Conservation (phyloP, 768 basidiomycete genomes). For the Leccinum barrowsii region DNA sequence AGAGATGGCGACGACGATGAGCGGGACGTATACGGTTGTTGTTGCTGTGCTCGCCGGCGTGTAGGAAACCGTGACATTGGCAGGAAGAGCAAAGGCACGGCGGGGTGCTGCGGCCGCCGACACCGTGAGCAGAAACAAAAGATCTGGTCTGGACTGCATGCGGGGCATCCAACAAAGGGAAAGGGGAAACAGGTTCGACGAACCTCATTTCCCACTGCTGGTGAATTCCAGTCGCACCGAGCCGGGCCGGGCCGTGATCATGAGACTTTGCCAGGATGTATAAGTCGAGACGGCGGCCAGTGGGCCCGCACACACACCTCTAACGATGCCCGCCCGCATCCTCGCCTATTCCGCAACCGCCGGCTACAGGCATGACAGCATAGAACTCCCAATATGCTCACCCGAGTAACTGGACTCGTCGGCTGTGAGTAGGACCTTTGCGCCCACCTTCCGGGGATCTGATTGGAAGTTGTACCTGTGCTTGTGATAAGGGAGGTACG, state of each 20-base stretch:
- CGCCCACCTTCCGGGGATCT: slow-evolving; percentile 63
- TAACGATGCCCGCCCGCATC: slow-evolving; percentile 35
- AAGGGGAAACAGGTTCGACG: not conserved
- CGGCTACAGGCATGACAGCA: slow-evolving; percentile 70
- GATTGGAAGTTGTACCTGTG: slow-evolving; percentile 68
- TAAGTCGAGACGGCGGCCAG: not conserved
- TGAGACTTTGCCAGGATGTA: not conserved
- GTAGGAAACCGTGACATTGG: not conserved
- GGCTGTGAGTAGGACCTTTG: slow-evolving; percentile 58
- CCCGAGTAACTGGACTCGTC: slow-evolving; percentile 63
- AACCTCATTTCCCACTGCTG: not conserved
- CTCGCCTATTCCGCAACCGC: slow-evolving; percentile 61
- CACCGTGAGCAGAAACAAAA: not conserved
- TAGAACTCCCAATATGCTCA: slow-evolving; percentile 46
- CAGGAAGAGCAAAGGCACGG: slow-evolving; percentile 14
- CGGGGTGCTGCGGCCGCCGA: not conserved
- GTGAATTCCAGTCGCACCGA: slow-evolving; percentile 17
- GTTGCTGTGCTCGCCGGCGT: not conserved
- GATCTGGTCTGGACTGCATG: not conserved
- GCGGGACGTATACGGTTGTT: slow-evolving; percentile 5
- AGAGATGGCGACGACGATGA: slow-evolving; percentile 12
- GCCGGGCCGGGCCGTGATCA: not conserved
- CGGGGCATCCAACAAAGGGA: too few species aligned
- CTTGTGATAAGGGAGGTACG: slow-evolving; percentile 12
- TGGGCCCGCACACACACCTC: not conserved